Evolutionary conservation across 2,329 filamentous ascomycete genomes (phyloP).

Genomic region (Arachnomyces sp.): DNA sequence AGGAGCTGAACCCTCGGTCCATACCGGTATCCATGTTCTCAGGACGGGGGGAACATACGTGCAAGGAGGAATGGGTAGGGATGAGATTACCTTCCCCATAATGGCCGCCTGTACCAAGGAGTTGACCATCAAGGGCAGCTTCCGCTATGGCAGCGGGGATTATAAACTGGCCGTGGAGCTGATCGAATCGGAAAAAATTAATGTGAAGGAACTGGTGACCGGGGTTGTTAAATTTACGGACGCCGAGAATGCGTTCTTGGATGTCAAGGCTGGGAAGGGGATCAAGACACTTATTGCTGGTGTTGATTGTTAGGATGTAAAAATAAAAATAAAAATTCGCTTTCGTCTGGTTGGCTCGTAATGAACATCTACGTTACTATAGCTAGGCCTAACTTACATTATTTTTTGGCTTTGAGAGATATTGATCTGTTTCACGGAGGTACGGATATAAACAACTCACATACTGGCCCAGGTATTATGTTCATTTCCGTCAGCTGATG

Average conservation of each 20-base stretch:
- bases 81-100: slow-evolving; percentile 85
- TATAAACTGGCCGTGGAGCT: slow-evolving; percentile 78
- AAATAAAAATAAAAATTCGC: not conserved
- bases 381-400: too few species aligned
- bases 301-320: slow-evolving; percentile 16
- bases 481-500: too few species aligned
- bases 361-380: too few species aligned
- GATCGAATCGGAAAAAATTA: slow-evolving; percentile 62
- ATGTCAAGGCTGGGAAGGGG: slow-evolving; percentile 72
- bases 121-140: slow-evolving; percentile 76
- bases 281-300: slow-evolving; percentile 43
- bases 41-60: slow-evolving; percentile 68
- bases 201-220: slow-evolving; percentile 71
- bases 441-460: too few species aligned
- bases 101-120: slow-evolving; percentile 86
- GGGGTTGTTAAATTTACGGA: slow-evolving; percentile 69
- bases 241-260: slow-evolving; percentile 78
- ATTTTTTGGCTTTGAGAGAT: too few species aligned
- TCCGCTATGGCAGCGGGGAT: slow-evolving; percentile 82
- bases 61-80: slow-evolving; percentile 83
- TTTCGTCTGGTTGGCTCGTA: too few species aligned
- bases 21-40: slow-evolving; percentile 64
- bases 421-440: too few species aligned
- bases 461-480: too few species aligned
- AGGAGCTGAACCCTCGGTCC: slow-evolving; percentile 71